A percentile compares a stretch with the other conserved stretches of the same genome.
phyloP scores from a whole-genome alignment of 768 basidiomycete species.

The Polyporus arcularius region DNA sequence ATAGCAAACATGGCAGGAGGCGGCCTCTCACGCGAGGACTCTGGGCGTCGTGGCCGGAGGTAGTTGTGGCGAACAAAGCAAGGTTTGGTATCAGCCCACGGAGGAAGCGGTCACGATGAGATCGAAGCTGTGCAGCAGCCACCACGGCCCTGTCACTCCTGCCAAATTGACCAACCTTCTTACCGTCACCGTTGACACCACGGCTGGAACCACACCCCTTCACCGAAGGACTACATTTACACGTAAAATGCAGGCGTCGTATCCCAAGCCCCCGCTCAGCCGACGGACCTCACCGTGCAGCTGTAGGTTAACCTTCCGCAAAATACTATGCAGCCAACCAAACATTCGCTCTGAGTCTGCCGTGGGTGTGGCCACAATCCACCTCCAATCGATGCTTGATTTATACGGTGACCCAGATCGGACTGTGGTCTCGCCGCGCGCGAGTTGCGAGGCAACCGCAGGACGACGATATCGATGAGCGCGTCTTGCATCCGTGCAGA shows the following conservation, averaged over 20 bases:
- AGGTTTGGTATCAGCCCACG: background rate
- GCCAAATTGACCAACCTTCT: background rate
- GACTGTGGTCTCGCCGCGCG: conserved; percentile 7
- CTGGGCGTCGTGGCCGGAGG: background rate
- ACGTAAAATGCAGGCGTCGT: too few relatives aligned
- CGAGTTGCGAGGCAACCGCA: background rate
- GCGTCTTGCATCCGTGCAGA: too few relatives aligned
- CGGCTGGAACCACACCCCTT: too few relatives aligned
- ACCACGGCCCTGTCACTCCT: background rate
- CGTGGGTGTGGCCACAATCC: background rate
- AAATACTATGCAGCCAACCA: background rate
- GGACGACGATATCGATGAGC: too few relatives aligned
- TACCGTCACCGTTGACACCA: background rate
- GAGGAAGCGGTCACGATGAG: background rate
- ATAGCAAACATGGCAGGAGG: too few relatives aligned
- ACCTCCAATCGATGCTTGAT: background rate
- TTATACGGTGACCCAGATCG: background rate
- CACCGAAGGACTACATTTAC: too few relatives aligned
- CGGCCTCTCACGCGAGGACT: too few relatives aligned
- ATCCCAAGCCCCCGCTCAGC: too few relatives aligned
- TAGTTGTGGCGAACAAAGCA: background rate
- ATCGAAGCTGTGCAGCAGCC: background rate
- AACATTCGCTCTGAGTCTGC: background rate
- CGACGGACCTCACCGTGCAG: too few relatives aligned
- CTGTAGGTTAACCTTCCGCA: too few relatives aligned